Conservation (phyloP, 2,329 filamentous ascomycete genomes). For the Herpotrichia juniperi region DNA sequence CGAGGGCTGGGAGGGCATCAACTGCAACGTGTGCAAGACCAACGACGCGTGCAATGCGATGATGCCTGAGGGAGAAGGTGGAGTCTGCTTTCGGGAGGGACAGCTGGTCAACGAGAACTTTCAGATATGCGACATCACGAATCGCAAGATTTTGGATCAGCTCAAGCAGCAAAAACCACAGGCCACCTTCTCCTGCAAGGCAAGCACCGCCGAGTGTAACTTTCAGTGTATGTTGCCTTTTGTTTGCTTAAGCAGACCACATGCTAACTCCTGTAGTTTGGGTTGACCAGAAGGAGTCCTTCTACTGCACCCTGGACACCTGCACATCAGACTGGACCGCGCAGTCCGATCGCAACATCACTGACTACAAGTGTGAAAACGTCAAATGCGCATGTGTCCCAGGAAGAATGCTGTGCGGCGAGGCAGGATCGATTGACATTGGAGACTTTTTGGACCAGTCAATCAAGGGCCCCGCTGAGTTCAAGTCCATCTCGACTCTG, state of each 20-base stretch:
- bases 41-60: constrained; percentile 85
- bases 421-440: constrained; percentile 89
- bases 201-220: constrained; percentile 77
- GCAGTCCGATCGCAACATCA: constrained; percentile 75
- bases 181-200: constrained; percentile 91
- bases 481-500: constrained; percentile 69
- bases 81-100: constrained; percentile 90
- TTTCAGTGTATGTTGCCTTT: constrained; percentile 77
- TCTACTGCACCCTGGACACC: constrained; percentile 88
- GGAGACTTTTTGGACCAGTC: constrained; percentile 82
- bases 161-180: constrained; percentile 86
- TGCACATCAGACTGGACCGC: constrained; percentile 77
- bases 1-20: constrained; percentile 94
- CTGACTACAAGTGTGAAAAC: constrained; percentile 82
- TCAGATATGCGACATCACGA: constrained; percentile 97
- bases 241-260: not conserved
- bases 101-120: constrained; percentile 93
- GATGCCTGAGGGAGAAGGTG: constrained; percentile 81
- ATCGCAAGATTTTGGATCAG: constrained; percentile 87
- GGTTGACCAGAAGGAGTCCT: constrained; percentile 92
- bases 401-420: constrained; percentile 91
- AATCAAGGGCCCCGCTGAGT: constrained; percentile 87
- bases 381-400: constrained; percentile 88
- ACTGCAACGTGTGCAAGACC: constrained; percentile 90
- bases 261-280: constrained; percentile 68